A percentile compares a stretch with the other conserved stretches of the same genome.
These are phyloP conservation scores for Fistulifera solaris DNA, from an alignment of 108 stramenopile species.

Conservation along the genomic window DNA sequence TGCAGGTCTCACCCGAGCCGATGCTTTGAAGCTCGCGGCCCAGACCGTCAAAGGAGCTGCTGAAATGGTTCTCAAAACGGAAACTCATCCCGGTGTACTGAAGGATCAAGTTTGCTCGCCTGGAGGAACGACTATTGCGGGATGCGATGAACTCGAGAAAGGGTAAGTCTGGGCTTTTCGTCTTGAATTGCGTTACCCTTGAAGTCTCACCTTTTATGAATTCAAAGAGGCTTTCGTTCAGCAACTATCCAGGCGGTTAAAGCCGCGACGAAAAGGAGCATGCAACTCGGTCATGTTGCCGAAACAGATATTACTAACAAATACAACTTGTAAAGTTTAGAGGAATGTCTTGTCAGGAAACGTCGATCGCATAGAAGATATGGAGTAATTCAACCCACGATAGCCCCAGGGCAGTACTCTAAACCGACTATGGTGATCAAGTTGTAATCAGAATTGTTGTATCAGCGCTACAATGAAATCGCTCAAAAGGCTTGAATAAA, in stretches of 20 bases:
- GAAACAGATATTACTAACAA: constrained; percentile 58
- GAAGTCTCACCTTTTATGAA: background rate
- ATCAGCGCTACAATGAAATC: too few relatives aligned
- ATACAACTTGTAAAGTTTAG: constrained; percentile 41
- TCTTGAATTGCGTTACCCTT: background rate
- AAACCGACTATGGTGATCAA: too few relatives aligned
- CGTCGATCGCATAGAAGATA: too few relatives aligned
- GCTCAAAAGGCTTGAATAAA: too few relatives aligned
- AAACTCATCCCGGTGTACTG: constrained; percentile 83
- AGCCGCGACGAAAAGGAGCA: constrained; percentile 62
- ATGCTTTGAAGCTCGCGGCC: constrained; percentile 84
- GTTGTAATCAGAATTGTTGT: too few relatives aligned
- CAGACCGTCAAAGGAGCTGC: constrained; percentile 96
- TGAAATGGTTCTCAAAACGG: constrained; percentile 87
- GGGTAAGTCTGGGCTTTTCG: constrained; percentile 43
- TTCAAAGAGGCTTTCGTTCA: constrained; percentile 51
- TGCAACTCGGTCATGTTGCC: constrained; percentile 64
- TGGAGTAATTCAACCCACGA: too few relatives aligned
- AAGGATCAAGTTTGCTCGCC: constrained; percentile 88
- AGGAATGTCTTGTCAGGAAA: too few relatives aligned
- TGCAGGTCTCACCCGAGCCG: constrained; percentile 77
- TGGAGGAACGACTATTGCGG: constrained; percentile 94
- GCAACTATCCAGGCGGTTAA: constrained; percentile 64
- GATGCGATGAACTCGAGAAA: constrained; percentile 85
- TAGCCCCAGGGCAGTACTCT: too few relatives aligned